Percentiles rank a stretch among this genome's conserved stretches.
phyloP scores from a whole-genome alignment of 2,329 filamentous ascomycete genomes.

The Monilinia fructicola region DNA sequence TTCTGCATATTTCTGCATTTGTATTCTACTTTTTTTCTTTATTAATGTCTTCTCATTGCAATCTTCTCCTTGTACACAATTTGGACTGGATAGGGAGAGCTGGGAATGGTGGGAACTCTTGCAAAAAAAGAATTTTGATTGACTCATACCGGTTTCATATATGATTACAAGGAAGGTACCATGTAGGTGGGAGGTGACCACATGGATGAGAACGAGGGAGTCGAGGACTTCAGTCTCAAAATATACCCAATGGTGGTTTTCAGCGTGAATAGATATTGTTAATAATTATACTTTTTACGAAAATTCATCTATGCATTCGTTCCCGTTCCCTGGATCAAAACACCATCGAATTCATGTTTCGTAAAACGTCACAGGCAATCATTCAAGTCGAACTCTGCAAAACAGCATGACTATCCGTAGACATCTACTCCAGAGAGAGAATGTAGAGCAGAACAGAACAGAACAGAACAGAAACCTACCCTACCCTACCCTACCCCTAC shows the following conservation, averaged over 20 bases:
- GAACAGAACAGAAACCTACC: too few species aligned
- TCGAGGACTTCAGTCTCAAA: not conserved
- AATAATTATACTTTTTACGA: conserved; percentile 5
- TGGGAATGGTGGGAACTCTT: not conserved
- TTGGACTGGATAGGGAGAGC: not conserved
- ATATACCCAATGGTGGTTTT: not conserved
- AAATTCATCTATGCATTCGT: not conserved
- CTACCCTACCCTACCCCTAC: too few species aligned
- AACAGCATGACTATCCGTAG: too few species aligned
- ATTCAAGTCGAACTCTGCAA: too few species aligned
- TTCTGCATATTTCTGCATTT: conserved; percentile 3
- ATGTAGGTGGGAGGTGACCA: not conserved
- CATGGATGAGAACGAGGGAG: not conserved
- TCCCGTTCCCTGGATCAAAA: not conserved
- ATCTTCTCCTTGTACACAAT: not conserved
- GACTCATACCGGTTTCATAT: not conserved
- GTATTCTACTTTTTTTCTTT: not conserved
- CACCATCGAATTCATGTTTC: too few species aligned
- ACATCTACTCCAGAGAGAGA: too few species aligned
- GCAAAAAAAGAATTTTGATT: not conserved
- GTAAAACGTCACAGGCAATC: too few species aligned
- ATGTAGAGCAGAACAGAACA: too few species aligned
- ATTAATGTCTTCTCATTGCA: not conserved
- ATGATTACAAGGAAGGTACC: not conserved
- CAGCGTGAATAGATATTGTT: conserved; percentile 6